These are phyloP conservation scores for Aureobasidium sp. DNA, from an alignment of 2,329 filamentous ascomycete genomes.

Conservation along the genomic window DNA sequence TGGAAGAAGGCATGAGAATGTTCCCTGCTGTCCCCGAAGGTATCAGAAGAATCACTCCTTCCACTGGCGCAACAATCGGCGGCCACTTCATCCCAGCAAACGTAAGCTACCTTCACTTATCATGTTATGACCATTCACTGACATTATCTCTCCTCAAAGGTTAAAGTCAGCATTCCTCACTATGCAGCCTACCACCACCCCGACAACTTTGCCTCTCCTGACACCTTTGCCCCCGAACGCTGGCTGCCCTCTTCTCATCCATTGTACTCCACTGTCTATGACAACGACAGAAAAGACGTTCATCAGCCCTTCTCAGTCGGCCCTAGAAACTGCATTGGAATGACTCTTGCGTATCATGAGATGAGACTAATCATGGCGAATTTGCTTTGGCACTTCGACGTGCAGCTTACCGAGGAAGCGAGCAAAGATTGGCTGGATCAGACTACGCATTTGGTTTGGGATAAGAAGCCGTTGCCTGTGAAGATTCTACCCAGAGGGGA, in stretches of 20 bases:
- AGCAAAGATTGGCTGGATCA: conserved; percentile 1
- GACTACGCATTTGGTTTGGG: conserved; percentile 3
- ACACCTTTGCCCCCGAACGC: conserved; percentile 27
- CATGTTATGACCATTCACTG: background rate
- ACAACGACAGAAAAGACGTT: conserved; percentile 21
- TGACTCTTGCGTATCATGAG: conserved; percentile 6
- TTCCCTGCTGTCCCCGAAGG: conserved; percentile 36
- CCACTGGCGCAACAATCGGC: conserved; percentile 24
- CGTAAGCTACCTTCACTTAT: background rate
- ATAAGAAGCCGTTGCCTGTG: conserved; percentile 7
- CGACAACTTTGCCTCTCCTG: conserved; percentile 14
- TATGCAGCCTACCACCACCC: conserved; percentile 5
- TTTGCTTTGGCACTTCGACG: conserved; percentile 9
- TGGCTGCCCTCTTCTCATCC: conserved; percentile 21
- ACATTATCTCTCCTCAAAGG: background rate
- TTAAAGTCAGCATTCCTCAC: conserved; percentile 11
- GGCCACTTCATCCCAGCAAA: conserved; percentile 23
- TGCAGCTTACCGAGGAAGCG: background rate
- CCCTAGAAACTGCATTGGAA: conserved; percentile 5
- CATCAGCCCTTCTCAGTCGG: conserved; percentile 23
- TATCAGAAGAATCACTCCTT: conserved; percentile 22
- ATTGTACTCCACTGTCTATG: conserved; percentile 19
- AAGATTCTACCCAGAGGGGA: background rate
- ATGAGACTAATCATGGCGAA: conserved; percentile 5
- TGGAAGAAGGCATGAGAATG: conserved; percentile 38